Conservation (phyloP, 108 stramenopile species). For the Skeletonema costatum region DNA sequence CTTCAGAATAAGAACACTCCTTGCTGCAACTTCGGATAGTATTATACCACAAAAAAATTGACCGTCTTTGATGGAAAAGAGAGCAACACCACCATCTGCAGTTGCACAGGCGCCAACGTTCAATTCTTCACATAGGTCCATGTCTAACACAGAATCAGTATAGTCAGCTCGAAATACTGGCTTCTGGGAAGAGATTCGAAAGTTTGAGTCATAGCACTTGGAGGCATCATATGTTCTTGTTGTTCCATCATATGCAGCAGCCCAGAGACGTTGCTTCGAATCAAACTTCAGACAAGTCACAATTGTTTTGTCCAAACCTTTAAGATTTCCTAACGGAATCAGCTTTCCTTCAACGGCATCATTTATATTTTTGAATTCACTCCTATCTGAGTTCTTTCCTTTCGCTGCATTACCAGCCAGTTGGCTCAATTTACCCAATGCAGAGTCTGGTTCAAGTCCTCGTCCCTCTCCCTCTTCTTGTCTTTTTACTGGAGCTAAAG, state of each 20-base stretch:
- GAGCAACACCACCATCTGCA: constrained; percentile 42
- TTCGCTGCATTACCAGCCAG: not conserved
- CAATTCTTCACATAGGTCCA: constrained; percentile 46
- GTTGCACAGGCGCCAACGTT: constrained; percentile 56
- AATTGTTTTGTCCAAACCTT: constrained; percentile 19
- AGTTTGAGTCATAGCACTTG: constrained; percentile 21
- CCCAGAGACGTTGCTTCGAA: constrained; percentile 41
- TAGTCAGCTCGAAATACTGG: constrained; percentile 26
- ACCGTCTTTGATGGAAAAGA: constrained; percentile 52
- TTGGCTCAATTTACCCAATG: not conserved
- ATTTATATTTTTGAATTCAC: not conserved
- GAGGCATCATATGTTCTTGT: constrained; percentile 37
- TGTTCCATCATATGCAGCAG: constrained; percentile 53
- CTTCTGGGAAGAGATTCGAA: constrained; percentile 14
- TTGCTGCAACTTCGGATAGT: constrained; percentile 34
- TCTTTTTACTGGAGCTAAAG: not conserved
- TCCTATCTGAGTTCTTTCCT: not conserved
- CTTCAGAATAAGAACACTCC: constrained; percentile 50
- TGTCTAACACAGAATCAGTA: constrained; percentile 36
- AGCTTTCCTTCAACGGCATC: constrained; percentile 1
- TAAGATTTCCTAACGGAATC: constrained; percentile 8
- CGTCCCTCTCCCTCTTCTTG: not conserved
- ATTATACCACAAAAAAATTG: constrained; percentile 49
- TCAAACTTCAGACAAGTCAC: constrained; percentile 58
- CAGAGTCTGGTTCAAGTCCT: not conserved